Conservation (phyloP, 805 yeast genomes). For the Zygotorulaspora sp. region DNA sequence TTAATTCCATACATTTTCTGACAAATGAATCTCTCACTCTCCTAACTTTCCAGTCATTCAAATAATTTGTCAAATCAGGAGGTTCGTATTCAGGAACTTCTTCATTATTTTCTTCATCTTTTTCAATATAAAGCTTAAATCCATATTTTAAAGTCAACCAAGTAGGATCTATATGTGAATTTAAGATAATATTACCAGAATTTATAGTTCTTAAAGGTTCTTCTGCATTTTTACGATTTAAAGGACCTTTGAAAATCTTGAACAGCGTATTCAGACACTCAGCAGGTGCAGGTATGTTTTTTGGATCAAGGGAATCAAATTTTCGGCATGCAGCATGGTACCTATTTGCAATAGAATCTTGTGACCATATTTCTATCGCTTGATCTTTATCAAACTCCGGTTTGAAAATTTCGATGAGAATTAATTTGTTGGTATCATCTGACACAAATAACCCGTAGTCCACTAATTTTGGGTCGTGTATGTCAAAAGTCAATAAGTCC, state of each 20-base stretch:
- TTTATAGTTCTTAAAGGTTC: slow-evolving; percentile 54
- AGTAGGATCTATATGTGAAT: slow-evolving; percentile 52
- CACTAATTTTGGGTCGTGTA: slow-evolving; percentile 35
- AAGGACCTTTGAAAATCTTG: slow-evolving; percentile 65
- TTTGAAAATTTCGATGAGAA: slow-evolving; percentile 50
- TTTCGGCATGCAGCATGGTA: slow-evolving; percentile 38
- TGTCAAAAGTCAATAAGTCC: slow-evolving; percentile 22
- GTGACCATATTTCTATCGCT: slow-evolving; percentile 46
- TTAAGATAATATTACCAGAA: slow-evolving; percentile 46
- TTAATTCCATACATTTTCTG: slow-evolving; percentile 51
- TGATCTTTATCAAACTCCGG: slow-evolving; percentile 44
- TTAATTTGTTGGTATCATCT: slow-evolving; percentile 40
- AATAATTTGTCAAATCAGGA: slow-evolving; percentile 41
- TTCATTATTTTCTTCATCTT: slow-evolving; percentile 26
- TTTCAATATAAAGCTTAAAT: slow-evolving; percentile 37
- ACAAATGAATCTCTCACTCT: slow-evolving; percentile 46
- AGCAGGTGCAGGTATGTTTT: slow-evolving; percentile 45
- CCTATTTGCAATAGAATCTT: slow-evolving; percentile 48
- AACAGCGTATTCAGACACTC: slow-evolving; percentile 58
- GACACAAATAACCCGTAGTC: slow-evolving; percentile 49
- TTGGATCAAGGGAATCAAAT: slow-evolving; percentile 26
- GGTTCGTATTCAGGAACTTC: slow-evolving; percentile 39
- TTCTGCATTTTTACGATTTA: slow-evolving; percentile 39
- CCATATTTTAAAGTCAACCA: slow-evolving; percentile 46
- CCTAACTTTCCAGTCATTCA: slow-evolving; percentile 32